Evolutionary conservation across 148 eudicot genomes (phyloP), one percentile per base, ranked within the genome.

Genomic region (Agrostemma githago): DNA sequence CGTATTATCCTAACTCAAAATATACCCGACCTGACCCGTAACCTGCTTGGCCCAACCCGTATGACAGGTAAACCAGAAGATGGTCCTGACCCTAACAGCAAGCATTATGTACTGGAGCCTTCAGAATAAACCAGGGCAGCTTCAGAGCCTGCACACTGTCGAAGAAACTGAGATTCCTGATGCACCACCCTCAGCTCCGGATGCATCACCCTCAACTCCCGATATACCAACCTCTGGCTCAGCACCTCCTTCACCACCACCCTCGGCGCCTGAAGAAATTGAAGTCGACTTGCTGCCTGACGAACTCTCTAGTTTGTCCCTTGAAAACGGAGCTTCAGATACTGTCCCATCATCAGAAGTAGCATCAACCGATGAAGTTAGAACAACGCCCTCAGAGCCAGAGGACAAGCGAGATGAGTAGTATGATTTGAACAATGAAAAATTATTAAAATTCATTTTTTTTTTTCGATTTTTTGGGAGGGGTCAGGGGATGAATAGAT

Each of bases 31-130:
- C 34, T 26, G 1, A 26, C 34, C 34, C 34, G 34, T 26, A 26
- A 26, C 34, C 34, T 1, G 34, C 34, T n/a, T n/a, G n/a, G n/a
- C n/a, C n/a, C n/a, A n/a, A n/a, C n/a, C n/a, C 34, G 1, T 26
- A 1, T 61, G 70, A 70, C 87, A 94, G 98, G 98, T 91, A 46
- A 94, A 91, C 78, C 90, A 87, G 81, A 94, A 94, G 87, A 94
- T 94, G 98, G 85, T 94, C 65, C 88, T 94, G 5, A 89, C 86
- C 39, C 75, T 94, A 63, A 83, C 96, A 38, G 98, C 97, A 64
- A 91, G 98, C 87, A 91, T 94, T 42, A 94, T 91, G 98, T 94
- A 91, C 81, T 91, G 98, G 98, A 89, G 96, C 85, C 85, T 93
- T 68, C 86, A 83, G 76, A 79, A 85, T 38, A 86, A 82, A 79